These are phyloP conservation scores for Akanthomyces dipterigenus DNA, from an alignment of 2,329 filamentous ascomycete genomes.

Conservation along the genomic window DNA sequence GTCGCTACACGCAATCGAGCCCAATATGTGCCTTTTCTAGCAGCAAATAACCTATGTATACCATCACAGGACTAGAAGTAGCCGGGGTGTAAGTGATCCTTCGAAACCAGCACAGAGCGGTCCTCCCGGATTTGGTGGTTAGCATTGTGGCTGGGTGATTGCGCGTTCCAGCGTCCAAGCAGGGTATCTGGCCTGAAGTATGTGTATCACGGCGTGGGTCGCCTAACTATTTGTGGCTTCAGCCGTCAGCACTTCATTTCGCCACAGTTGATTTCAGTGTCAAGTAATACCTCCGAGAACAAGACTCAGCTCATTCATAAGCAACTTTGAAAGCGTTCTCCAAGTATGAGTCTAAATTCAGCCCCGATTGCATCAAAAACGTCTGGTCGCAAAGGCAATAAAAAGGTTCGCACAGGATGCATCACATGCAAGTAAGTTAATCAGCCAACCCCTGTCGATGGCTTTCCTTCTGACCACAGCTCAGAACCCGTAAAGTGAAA, in stretches of 20 bases:
- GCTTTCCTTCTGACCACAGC: background rate
- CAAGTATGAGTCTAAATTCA: background rate
- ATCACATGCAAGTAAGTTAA: constrained; percentile 48
- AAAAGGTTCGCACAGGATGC: constrained; percentile 44
- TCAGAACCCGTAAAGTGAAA: constrained; percentile 48
- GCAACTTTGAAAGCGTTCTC: background rate
- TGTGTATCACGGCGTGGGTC: background rate
- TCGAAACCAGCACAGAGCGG: too few relatives aligned
- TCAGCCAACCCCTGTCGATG: background rate
- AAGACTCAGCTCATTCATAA: background rate
- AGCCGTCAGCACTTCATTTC: background rate
- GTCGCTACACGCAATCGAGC: too few relatives aligned
- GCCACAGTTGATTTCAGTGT: background rate
- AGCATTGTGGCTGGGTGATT: too few relatives aligned
- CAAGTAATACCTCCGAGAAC: background rate
- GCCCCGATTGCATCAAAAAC: background rate
- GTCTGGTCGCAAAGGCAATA: constrained; percentile 34
- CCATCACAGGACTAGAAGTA: too few relatives aligned
- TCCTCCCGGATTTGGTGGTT: too few relatives aligned
- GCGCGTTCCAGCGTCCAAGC: too few relatives aligned
- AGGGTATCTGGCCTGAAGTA: background rate
- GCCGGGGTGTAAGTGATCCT: too few relatives aligned
- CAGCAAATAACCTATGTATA: too few relatives aligned
- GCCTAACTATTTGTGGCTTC: constrained; percentile 10
- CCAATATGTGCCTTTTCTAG: too few relatives aligned